Evolutionary conservation across 169 alveolate species (phyloP).

Genomic region (Plasmodium billcollinsi): DNA sequence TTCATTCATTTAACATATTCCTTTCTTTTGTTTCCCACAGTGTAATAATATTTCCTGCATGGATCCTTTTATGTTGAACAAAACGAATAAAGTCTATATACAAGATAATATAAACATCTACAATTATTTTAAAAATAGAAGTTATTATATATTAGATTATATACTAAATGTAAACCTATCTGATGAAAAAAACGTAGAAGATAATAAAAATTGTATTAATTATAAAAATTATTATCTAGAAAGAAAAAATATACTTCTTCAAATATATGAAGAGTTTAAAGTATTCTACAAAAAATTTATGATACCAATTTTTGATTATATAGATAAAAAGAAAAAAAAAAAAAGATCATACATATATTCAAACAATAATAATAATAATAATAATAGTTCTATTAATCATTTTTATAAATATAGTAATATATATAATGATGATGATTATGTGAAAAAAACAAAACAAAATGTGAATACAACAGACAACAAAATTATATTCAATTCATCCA

Average conservation of each 20-base stretch:
- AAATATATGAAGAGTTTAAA: constrained; percentile 37
- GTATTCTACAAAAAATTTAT: constrained; percentile 54
- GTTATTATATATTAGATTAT: constrained; percentile 26
- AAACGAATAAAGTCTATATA: constrained; percentile 49
- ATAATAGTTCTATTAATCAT: constrained; percentile 4
- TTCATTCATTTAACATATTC: neutral
- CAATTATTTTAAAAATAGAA: constrained; percentile 47
- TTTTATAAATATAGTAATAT: constrained; percentile 19
- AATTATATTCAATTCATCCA: too few species aligned
- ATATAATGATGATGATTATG: constrained; percentile 23
- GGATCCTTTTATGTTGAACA: constrained; percentile 62
- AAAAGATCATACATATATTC: too few species aligned
- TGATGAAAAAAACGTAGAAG: constrained; percentile 20
- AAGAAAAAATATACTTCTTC: constrained; percentile 42
- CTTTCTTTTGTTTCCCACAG: neutral
- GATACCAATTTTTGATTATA: constrained; percentile 63
- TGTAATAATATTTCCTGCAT: constrained; percentile 51
- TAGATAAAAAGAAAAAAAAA: constrained; percentile 27
- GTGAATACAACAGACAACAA: constrained; percentile 4
- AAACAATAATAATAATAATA: neutral
- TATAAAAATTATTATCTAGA: constrained; percentile 36
- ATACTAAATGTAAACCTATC: constrained; percentile 33
- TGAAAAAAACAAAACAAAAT: constrained; percentile 16
- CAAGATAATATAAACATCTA: constrained; percentile 43
- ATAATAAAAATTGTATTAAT: constrained; percentile 29